These are phyloP conservation scores for Tuber borchii DNA, from an alignment of 495 filamentous ascomycete species.

Conservation along the genomic window DNA sequence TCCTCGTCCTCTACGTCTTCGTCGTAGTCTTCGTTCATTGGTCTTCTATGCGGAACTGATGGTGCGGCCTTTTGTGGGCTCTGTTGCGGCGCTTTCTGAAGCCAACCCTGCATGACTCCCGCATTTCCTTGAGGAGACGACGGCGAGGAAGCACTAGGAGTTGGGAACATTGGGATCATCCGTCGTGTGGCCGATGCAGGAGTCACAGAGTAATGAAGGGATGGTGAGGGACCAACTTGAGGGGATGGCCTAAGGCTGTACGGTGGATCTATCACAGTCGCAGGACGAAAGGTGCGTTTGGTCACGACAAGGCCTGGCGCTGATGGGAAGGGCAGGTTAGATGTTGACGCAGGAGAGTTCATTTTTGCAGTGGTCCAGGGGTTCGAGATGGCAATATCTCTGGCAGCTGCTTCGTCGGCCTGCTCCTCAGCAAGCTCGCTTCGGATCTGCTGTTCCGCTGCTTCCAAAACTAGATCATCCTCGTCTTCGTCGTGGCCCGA, in stretches of 20 bases:
- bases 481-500: conserved; percentile 38
- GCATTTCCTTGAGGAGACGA: neutral
- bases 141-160: conserved; percentile 17
- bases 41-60: conserved; percentile 9
- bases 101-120: conserved; percentile 20
- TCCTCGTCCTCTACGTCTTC: conserved; percentile 9
- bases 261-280: neutral
- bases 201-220: conserved; percentile 4
- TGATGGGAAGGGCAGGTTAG: conserved; percentile 13
- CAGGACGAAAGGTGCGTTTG: conserved; percentile 18
- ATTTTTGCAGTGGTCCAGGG: conserved; percentile 59
- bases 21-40: conserved; percentile 7
- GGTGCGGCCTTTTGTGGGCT: conserved; percentile 15
- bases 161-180: conserved; percentile 3
- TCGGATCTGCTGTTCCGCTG: neutral
- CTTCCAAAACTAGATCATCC: conserved; percentile 15
- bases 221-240: neutral
- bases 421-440: conserved; percentile 16
- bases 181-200: conserved; percentile 3
- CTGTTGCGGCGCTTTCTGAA: conserved; percentile 10
- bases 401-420: conserved; percentile 21
- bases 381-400: conserved; percentile 47
- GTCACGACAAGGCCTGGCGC: neutral
- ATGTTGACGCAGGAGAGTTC: conserved; percentile 45
- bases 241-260: neutral